phyloP scores from a whole-genome alignment of 179 eudicot genomes.

The Vitellaria paradoxa region DNA sequence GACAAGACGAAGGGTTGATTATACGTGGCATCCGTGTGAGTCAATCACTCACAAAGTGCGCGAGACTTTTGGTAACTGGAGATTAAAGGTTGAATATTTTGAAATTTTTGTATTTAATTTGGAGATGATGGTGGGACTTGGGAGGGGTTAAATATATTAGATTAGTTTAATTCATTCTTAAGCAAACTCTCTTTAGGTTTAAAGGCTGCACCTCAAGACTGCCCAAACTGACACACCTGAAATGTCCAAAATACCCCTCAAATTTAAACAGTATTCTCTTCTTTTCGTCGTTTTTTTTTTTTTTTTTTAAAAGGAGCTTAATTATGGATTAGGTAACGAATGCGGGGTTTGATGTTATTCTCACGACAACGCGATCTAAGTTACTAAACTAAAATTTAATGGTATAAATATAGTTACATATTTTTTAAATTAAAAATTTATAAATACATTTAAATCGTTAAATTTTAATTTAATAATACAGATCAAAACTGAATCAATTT shows the following conservation, averaged over 20 bases:
- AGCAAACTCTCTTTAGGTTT: not conserved
- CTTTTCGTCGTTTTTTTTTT: not conserved
- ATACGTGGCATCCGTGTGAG: not conserved
- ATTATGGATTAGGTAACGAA: too few species aligned
- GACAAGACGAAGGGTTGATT: not conserved
- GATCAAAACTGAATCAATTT: too few species aligned
- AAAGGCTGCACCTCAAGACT: not conserved
- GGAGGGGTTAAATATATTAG: not conserved
- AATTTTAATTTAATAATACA: too few species aligned
- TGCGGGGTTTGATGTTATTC: too few species aligned
- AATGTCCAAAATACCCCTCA: constrained; percentile 10
- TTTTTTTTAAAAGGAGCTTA: too few species aligned
- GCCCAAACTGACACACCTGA: not conserved
- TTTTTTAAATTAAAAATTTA: too few species aligned
- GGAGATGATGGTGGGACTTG: not conserved
- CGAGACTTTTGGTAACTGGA: not conserved
- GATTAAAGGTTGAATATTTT: not conserved
- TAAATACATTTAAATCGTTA: too few species aligned
- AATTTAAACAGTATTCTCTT: not conserved
- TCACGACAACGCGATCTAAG: too few species aligned
- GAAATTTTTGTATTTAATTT: not conserved
- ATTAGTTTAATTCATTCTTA: not conserved
- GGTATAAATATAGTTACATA: too few species aligned
- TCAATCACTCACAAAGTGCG: not conserved
- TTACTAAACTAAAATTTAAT: too few species aligned